Base-by-base conservation (phyloP, 495 filamentous ascomycete genomes). In the Poronia punctata region DNA sequence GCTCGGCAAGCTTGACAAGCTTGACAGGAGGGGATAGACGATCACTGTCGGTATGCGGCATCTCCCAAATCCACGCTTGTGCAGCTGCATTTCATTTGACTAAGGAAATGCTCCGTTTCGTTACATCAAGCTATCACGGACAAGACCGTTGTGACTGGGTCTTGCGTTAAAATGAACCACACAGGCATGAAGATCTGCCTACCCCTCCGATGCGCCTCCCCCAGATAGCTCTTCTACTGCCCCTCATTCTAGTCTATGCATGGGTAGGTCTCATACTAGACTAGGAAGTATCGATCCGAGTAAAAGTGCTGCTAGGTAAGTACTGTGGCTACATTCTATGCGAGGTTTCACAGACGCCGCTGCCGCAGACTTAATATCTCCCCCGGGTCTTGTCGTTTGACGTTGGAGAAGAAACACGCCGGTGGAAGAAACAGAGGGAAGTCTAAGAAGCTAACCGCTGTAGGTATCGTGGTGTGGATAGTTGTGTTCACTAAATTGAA, bases 1-100 rank as follows among this genome's bases (percentile, higher is more conserved):
- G 41, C 31, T 38, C 26, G 39, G 20, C 17, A 44, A 37, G 41
- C 31, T 38, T 32, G 39, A 26, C 17, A 19, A 22, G 14, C 30
- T 34, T n/a, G n/a, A 34, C 12, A 34, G 28, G n/a, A n/a, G n/a
- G n/a, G 29, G 30, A 34, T 35, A 35, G 42, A 35, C 42, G 42
- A 45, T 45, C 42, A 24, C 42, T 36, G 42, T 30, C 42, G 42
- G 42, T 35, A 38, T 38, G 42, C 42, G 34, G 42, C 42, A 45
- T 30, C 10, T 22, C 28, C 26, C 8, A 32, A 45, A 37, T 22
- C 42, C 35, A 45, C 42, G 34, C 26, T 33, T 36, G 32, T 44
- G 41, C 33, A 44, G 41, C 33, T 44, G 41, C 32, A 44, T 30
- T 32, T 38, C 27, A n/a, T 32, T 19, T 26, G 24, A 17, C 34